Evolutionary conservation across 352 stramenopile species (phyloP).

Genomic region (Phytophthora podocarpi): DNA sequence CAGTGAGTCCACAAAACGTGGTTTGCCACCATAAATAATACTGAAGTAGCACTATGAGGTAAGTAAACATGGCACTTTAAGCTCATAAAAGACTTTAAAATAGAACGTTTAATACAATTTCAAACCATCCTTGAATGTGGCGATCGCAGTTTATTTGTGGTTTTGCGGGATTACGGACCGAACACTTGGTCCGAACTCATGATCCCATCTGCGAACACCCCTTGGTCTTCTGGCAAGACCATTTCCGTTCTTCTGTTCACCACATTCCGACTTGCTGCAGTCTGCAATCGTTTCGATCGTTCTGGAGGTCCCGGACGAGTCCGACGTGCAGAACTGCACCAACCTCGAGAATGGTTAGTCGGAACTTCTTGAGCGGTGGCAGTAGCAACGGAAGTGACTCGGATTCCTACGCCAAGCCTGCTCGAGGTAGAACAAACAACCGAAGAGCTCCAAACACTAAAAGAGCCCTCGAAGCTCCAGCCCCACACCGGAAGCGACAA

Average conservation of each 20-base stretch:
- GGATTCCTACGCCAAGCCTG: slow-evolving; percentile 10
- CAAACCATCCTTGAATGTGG: not conserved
- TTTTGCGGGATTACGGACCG: slow-evolving; percentile 7
- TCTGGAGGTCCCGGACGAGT: slow-evolving; percentile 1
- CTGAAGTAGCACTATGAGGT: not conserved
- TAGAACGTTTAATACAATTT: not conserved
- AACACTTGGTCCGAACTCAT: slow-evolving; percentile 20
- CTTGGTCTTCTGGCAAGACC: slow-evolving; percentile 15
- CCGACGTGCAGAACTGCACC: slow-evolving; percentile 9
- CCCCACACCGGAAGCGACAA: slow-evolving; percentile 8
- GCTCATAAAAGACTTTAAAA: not conserved
- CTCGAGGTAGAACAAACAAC: slow-evolving; percentile 9
- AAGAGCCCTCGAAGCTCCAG: slow-evolving; percentile 9
- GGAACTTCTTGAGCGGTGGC: slow-evolving; percentile 8
- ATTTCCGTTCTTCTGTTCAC: slow-evolving; percentile 5
- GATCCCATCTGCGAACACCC: slow-evolving; percentile 6
- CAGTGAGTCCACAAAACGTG: slow-evolving; percentile 26
- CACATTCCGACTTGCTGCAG: slow-evolving; percentile 24
- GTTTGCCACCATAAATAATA: not conserved
- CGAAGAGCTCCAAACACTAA: slow-evolving; percentile 13
- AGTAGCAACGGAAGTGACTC: slow-evolving; percentile 2
- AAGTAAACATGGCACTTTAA: not conserved
- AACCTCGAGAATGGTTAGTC: slow-evolving; percentile 22
- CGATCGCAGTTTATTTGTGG: not conserved
- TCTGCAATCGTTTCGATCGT: slow-evolving; percentile 9